Percentiles rank a stretch among this genome's conserved stretches.
phyloP scores from a whole-genome alignment of 345 rosid genomes.

The Acer saccharum region DNA sequence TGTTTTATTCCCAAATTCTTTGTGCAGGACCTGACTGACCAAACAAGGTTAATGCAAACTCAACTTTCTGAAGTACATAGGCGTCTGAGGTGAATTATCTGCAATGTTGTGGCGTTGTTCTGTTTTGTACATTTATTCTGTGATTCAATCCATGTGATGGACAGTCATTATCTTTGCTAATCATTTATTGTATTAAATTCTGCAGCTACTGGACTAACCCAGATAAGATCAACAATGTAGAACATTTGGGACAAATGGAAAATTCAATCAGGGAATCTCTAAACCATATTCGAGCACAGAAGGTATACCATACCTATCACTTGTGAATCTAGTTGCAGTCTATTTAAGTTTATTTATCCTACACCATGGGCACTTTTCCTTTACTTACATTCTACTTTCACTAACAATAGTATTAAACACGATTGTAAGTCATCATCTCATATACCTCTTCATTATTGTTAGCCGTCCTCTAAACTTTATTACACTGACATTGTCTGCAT shows the following conservation, averaged over 20 bases:
- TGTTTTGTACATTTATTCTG: background rate
- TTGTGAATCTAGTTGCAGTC: conserved; percentile 3
- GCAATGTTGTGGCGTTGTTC: conserved; percentile 10
- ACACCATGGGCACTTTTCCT: background rate
- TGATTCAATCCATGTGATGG: background rate
- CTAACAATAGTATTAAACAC: background rate
- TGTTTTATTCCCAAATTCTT: conserved; percentile 16
- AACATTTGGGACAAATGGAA: conserved; percentile 64
- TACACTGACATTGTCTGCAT: background rate
- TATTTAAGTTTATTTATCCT: background rate
- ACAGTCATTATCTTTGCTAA: conserved; percentile 9
- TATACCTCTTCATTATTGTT: background rate
- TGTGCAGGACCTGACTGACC: conserved; percentile 48
- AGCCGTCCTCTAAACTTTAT: background rate
- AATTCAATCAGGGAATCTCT: conserved; percentile 60
- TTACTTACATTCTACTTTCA: background rate
- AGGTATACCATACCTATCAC: conserved; percentile 40
- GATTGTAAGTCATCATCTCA: background rate
- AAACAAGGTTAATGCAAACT: conserved; percentile 44
- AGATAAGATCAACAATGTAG: conserved; percentile 57
- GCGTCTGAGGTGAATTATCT: conserved; percentile 52
- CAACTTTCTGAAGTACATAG: conserved; percentile 53
- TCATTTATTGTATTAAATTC: conserved; percentile 21
- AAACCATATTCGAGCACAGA: conserved; percentile 51
- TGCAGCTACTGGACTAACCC: conserved; percentile 66